Conservation (phyloP, 1,284 basidiomycete species). For the Exobasidium rhododendri region DNA sequence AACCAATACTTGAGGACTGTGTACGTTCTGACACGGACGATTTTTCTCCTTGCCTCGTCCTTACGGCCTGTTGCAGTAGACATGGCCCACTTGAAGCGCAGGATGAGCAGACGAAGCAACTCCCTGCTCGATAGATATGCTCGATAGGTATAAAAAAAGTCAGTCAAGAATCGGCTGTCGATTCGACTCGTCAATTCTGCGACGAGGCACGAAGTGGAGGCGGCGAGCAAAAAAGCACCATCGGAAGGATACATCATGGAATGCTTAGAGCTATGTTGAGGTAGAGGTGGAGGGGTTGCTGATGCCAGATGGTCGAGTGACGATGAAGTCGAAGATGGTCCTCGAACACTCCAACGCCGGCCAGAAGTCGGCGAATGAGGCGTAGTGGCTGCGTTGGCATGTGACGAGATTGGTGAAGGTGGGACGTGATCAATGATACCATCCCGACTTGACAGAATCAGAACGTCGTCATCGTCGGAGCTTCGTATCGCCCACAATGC, state of each 20-base stretch:
- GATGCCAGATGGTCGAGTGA: not conserved
- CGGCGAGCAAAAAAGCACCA: conserved; percentile 32
- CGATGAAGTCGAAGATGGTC: not conserved
- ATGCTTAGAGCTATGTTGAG: conserved; percentile 1
- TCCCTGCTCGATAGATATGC: conserved; percentile 30
- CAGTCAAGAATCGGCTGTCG: conserved; percentile 35
- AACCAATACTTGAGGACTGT: conserved; percentile 48
- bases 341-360: conserved; percentile 9
- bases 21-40: conserved; percentile 46
- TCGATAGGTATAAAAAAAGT: conserved; percentile 50
- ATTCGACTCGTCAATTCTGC: conserved; percentile 48
- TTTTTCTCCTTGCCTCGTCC: conserved; percentile 38
- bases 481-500: conserved; percentile 39
- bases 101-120: conserved; percentile 37
- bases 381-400: not conserved
- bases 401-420: not conserved
- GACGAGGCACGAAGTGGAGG: conserved; percentile 35
- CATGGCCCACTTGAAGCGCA: conserved; percentile 47
- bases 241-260: conserved; percentile 14
- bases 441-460: conserved; percentile 23
- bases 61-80: conserved; percentile 22
- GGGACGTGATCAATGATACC: conserved; percentile 10
- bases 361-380: not conserved
- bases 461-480: conserved; percentile 21
- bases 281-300: not conserved